Evolutionary conservation across 768 basidiomycete genomes (phyloP), one percentile per base, ranked within the genome.

Genomic region (Hericium coralloides): DNA sequence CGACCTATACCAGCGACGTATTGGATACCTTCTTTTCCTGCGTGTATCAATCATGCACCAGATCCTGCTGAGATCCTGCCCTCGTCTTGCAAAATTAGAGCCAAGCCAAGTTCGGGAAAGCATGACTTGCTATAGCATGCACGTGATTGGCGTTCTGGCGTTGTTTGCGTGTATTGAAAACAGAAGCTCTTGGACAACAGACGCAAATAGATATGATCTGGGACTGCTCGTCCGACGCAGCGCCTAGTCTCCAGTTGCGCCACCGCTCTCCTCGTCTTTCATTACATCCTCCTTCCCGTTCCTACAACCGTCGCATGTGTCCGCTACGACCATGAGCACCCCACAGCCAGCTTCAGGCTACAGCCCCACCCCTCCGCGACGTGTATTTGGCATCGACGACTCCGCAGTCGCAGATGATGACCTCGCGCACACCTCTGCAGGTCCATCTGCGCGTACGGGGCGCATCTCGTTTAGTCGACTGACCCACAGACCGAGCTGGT

Each of bases 321-420:
- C 9, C 10, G 15, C 49, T 17, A 49, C 49, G 49, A 52, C 17
- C 37, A 43, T 54, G 53, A 36, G 26, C 14, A 25, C 53, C 26
- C 52, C 52, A 52, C 17, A 38, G 12, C 14, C 52, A 45, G 31
- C 31, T 31, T 31, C 31, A 31, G 31, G 7, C 31, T 31, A 31
- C 31, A 36, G 18, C 38, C 22, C 18, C 38, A 41, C 52, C n/a
- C 55, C 18, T 36, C 38, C 26, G 37, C 58, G n/a, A 45, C 60
- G 45, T 55, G 59, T 14, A 17, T 62, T 23, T 50, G 61, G 10
- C 55, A 20, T 60, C 36, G 43, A 20, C 37, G 54, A 47, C 36
- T 55, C 53, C 52, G 15, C 56, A 20, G 23, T 25, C 23, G 36
- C 52, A 38, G 58, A 59, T 23, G 45, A 52, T 5, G 59, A 62